Conservation (phyloP, 2,329 filamentous ascomycete genomes). For the Colletotrichum orchidophilum region DNA sequence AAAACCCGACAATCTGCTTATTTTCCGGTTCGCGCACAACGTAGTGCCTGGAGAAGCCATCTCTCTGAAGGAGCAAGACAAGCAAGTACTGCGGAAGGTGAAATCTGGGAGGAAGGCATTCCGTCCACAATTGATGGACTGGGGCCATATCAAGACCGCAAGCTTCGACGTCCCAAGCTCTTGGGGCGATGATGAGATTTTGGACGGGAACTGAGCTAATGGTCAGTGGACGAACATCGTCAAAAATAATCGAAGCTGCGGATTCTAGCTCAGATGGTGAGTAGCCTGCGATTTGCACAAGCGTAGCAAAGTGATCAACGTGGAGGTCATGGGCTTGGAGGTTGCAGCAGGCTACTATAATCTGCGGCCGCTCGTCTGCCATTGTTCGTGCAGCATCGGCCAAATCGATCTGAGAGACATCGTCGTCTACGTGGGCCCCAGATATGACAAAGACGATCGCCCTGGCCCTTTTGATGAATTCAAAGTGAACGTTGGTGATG, state of each 20-base stretch:
- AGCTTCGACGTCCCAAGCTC: constrained; percentile 52
- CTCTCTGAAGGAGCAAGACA: constrained; percentile 58
- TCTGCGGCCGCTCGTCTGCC: constrained; percentile 58
- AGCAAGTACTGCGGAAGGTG: constrained; percentile 54
- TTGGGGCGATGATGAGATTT: constrained; percentile 25
- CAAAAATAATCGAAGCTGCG: constrained; percentile 63
- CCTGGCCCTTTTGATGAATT: constrained; percentile 69
- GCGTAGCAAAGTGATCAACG: constrained; percentile 58
- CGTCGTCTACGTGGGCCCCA: constrained; percentile 54
- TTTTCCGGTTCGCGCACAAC: constrained; percentile 59
- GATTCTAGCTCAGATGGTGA: constrained; percentile 56
- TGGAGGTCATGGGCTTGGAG: constrained; percentile 49
- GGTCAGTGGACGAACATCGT: constrained; percentile 39
- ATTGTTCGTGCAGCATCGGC: constrained; percentile 55
- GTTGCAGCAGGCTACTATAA: constrained; percentile 63
- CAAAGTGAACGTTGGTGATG: constrained; percentile 70
- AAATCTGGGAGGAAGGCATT: constrained; percentile 56
- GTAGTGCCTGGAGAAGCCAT: constrained; percentile 67
- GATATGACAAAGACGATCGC: constrained; percentile 70
- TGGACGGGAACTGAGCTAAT: constrained; percentile 15
- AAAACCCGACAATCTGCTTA: constrained; percentile 62
- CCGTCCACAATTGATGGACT: constrained; percentile 57
- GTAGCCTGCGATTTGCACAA: constrained; percentile 61
- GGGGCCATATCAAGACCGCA: constrained; percentile 53
- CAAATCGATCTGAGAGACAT: constrained; percentile 61